Evolutionary conservation across 768 basidiomycete species (phyloP).

Genomic region (Lentinus tigrinus): DNA sequence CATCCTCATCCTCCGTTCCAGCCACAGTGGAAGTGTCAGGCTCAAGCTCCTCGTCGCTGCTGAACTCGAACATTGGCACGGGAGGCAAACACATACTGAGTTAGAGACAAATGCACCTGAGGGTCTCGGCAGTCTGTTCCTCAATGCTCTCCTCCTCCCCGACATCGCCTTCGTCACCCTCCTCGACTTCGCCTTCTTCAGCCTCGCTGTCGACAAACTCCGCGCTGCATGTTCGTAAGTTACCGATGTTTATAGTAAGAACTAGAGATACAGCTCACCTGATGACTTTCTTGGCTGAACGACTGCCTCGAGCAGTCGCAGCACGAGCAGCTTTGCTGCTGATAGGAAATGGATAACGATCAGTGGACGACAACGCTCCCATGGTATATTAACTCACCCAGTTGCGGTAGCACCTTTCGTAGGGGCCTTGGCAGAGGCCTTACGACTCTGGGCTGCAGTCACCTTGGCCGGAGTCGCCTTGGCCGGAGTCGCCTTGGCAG

Average conservation of each 20-base stretch:
- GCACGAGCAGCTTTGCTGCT: no score
- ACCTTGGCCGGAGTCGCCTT: background rate
- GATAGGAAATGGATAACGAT: background rate
- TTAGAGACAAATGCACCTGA: background rate
- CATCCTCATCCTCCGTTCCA: background rate
- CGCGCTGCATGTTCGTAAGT: background rate
- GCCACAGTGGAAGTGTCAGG: background rate
- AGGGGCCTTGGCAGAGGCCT: background rate
- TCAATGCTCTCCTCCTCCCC: background rate
- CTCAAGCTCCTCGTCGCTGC: background rate
- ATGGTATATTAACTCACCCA: background rate
- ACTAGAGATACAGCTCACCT: background rate
- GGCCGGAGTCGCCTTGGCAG: background rate
- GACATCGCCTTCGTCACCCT: background rate
- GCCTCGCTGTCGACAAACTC: background rate
- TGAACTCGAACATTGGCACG: background rate
- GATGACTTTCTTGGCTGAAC: background rate
- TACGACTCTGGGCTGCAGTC: background rate
- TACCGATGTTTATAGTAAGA: background rate
- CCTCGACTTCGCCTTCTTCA: background rate
- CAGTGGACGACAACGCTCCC: background rate
- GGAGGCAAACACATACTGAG: background rate
- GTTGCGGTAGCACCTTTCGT: background rate
- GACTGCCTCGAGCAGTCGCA: background rate
- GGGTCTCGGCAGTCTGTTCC: background rate